Conservation (phyloP, 73 alveolate genomes). For the Paramecium primaurelia region DNA sequence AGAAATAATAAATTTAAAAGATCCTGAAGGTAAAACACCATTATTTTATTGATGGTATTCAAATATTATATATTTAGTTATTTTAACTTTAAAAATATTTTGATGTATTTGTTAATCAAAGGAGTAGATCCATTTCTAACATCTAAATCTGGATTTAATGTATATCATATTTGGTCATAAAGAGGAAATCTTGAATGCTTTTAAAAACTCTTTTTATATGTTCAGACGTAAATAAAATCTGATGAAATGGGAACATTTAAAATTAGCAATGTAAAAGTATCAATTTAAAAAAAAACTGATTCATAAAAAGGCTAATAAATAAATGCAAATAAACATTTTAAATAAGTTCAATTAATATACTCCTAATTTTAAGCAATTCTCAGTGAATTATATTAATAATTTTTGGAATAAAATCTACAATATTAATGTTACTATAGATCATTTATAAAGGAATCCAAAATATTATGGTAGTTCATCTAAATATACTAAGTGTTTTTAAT, state of each 20-base stretch:
- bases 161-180: conserved; percentile 41
- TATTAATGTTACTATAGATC: conserved; percentile 61
- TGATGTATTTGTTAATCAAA: conserved; percentile 48
- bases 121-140: conserved; percentile 57
- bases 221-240: not conserved
- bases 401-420: conserved; percentile 42
- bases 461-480: conserved; percentile 77
- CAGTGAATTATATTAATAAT: conserved; percentile 49
- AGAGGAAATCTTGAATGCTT: conserved; percentile 54
- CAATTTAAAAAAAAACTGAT: conserved; percentile 74
- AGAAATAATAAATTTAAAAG: not conserved
- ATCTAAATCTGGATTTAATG: conserved; percentile 46
- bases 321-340: conserved; percentile 71
- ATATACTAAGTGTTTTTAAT: conserved; percentile 68
- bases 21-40: conserved; percentile 60
- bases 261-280: conserved; percentile 55
- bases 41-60: conserved; percentile 53
- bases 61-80: not conserved
- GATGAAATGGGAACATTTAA: not conserved
- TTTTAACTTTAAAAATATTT: conserved; percentile 35
- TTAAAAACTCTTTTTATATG: not conserved
- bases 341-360: conserved; percentile 64
- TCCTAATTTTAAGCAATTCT: conserved; percentile 63
- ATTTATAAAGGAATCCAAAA: conserved; percentile 62
- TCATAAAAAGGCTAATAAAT: conserved; percentile 72